Evolutionary conservation across 2,329 filamentous ascomycete species (phyloP), one percentile per base, ranked within the genome.

Genomic region (Fusarium torulosum): DNA sequence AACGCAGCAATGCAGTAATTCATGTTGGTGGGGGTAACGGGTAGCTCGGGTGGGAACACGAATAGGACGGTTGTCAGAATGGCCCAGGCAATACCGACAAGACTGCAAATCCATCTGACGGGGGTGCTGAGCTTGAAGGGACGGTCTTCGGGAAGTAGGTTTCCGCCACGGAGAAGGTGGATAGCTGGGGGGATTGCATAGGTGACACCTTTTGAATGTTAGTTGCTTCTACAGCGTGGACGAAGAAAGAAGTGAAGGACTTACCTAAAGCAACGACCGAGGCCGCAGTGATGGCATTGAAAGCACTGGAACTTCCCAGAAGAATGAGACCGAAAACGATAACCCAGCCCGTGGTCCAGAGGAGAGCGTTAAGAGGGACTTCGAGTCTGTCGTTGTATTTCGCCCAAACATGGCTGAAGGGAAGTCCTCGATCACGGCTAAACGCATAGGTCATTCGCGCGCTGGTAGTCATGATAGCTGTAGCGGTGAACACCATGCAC

Each of bases 111-210:
- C 81, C 81, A 82, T 33, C 80, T 76, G 2, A 79, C 59, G 4
- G 73, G 75, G 3, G 68, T 65, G 29, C 75, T 72, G 19, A 82
- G 74, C 66, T 77, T 79, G 70, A 81, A 83, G 0, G 75, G 66
- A 4, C 78, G 63, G 21, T 68, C 59, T 44, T 85, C 83, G 1
- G 91, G 91, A 10, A 93, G 81, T 80, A 88, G 88, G 49, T 82
- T 86, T 9, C 90, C 85, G 9, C 90, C 89, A 2, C 89, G 86
- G 3, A 91, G 75, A 57, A 88, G 85, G 70, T 93, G 91, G 72
- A 94, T 88, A 1, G 85, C 81, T 31, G 91, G 86, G 0, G 92
- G 92, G 31, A 94, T 92, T 11, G 87, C 91, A 72, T 94, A 94
- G 2, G 90, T 91, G 17, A 94, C 80, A 9, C 60, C 60, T 63